Base-by-base conservation (phyloP, 2,329 filamentous ascomycete species). In the Pezicula radicicola region DNA sequence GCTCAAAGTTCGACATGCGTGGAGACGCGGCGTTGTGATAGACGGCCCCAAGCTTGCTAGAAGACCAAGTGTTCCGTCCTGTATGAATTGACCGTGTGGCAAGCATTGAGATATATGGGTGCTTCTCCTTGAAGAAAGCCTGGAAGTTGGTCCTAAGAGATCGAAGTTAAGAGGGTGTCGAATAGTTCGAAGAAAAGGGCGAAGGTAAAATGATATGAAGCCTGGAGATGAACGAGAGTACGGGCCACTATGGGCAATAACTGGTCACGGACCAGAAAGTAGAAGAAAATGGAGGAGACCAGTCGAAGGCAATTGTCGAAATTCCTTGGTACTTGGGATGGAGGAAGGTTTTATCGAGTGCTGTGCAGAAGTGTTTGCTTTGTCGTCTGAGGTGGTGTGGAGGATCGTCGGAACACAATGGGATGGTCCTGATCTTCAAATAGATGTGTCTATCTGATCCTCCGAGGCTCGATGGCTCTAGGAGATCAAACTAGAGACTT, bases 1-100 rank as follows among this genome's bases (percentile, higher is more conserved):
- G 56, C 27, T 68, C 66, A 55, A 67, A 66, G 62, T 67, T 68
- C 64, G 66, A 67, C 66, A 68, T 69, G 58, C 66, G 66, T 61
- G 65, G 61, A 61, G 66, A 66, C 50, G 59, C 58, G 46, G 61
- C 53, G 57, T 63, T 64, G n/a, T 59, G 56, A 51, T 65, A 64
- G 52, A 63, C 59, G 48, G 60, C 61, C 53, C 65, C 64, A 53
- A 68, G 63, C 61, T 68, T 69, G 51, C 61, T 66, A 59, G 64
- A 63, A 62, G 64, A 63, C 66, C 66, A 69, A 65, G 63, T 65
- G 54, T 67, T 66, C 64, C 66, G 62, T 64, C 63, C 64, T 60
- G 62, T 63, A 57, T 69, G 64, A 61, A 60, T 67, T 66, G 62
- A 62, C 63, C 65, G 64, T 64, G 63, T 64, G 60, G 66, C 66